Base-by-base conservation (phyloP, 768 basidiomycete species). In the Boletus coccyginus region DNA sequence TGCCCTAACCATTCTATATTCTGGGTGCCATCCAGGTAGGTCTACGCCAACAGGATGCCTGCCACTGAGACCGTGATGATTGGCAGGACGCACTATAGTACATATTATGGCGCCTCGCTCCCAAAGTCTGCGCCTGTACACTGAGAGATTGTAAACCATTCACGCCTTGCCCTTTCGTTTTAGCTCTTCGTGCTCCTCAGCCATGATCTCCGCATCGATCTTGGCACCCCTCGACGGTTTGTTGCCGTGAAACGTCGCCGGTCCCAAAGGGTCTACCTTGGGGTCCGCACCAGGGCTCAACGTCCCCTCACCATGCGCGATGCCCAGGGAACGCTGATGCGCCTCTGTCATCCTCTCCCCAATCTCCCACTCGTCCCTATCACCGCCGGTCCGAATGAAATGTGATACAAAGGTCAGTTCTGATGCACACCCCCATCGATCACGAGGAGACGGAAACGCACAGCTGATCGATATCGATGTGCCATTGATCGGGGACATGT, bases 211-310 rank as follows among this genome's bases (percentile, higher is more conserved):
- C 5, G 80, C 79, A 62, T 86, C 85, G n/a, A 83, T 75, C 63
- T 79, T 67, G 2, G 83, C 85, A 0, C 84, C 83, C 39, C 76
- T 70, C 0, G 82, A 83, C 0, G 85, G 84, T 57, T 84, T 71
- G 60, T 86, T 77, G 0, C 83, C 81, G 51, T 85, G 84, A 16
- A 73, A 65, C n/a, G 66, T 68, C 1, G 82, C 83, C 11, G 80
- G 80, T 44, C 74, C 74, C 29, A 80, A 64, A 13, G 84, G 83
- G 53, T 84, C 76, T 0, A 68, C 66, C 32, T 73, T 65, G 0
- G 75, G 74, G 41, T 74, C 64, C 7, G 62, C 59, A 47, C 59
- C 62, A 48, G 55, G 70, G 54, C 40, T 75, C 70, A 17, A 66
- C 55, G 44, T 64, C 35, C 73, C 70, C n/a, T 58, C 36, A 31